Evolutionary conservation across 148 eudicot species (phyloP).

Genomic region (Vaccinium darrowii): DNA sequence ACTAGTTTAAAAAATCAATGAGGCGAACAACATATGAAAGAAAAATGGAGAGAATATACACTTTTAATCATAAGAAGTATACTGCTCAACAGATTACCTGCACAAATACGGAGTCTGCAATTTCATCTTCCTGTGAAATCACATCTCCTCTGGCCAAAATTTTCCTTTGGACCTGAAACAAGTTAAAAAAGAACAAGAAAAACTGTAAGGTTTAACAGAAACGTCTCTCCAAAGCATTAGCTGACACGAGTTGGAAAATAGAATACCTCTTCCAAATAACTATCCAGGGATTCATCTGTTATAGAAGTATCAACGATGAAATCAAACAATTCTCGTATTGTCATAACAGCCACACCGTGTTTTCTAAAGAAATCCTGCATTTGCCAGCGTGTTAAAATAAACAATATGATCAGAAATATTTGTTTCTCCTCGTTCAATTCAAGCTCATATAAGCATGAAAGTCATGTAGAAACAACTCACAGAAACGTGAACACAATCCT

Average conservation of each 20-base stretch:
- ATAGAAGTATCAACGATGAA: conserved; percentile 86
- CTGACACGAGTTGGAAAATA: not conserved
- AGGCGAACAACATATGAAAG: not conserved
- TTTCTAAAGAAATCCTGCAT: conserved; percentile 85
- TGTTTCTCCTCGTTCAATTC: not conserved
- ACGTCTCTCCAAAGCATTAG: conserved; percentile 5
- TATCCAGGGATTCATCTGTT: conserved; percentile 72
- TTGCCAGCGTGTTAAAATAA: conserved; percentile 14
- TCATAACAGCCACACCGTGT: conserved; percentile 94
- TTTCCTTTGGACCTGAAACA: conserved; percentile 68
- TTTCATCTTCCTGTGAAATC: conserved; percentile 78
- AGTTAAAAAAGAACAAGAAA: not conserved
- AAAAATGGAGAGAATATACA: not conserved
- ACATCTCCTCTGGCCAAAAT: conserved; percentile 73
- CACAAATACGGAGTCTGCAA: conserved; percentile 77
- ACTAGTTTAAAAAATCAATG: not conserved
- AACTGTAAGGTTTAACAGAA: not conserved
- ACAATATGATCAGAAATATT: not conserved
- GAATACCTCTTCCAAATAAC: conserved; percentile 81
- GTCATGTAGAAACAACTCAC: conserved; percentile 37
- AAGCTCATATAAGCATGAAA: conserved; percentile 11
- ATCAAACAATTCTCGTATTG: conserved; percentile 79
- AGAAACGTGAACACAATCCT: conserved; percentile 85
- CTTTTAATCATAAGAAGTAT: not conserved
- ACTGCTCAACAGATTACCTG: conserved; percentile 49